Conservation (phyloP, 2,329 filamentous ascomycete genomes). For the Arthrobotrys sphaeroides region DNA sequence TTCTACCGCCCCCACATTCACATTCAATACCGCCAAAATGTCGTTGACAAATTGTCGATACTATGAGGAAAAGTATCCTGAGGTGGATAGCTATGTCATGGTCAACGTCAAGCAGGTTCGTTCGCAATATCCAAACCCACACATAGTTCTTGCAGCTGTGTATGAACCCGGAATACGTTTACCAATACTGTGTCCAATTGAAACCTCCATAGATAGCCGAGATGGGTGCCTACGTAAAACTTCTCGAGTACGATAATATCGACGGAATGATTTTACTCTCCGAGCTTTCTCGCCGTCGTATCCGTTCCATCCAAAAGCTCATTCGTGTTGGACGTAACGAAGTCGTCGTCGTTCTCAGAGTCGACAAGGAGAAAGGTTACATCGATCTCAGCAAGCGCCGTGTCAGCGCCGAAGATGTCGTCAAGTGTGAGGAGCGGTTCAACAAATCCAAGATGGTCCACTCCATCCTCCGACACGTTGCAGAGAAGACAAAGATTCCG, state of each 20-base stretch:
- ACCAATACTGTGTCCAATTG: neutral
- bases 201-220: slow-evolving; percentile 84
- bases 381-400: slow-evolving; percentile 99
- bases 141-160: neutral
- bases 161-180: neutral
- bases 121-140: slow-evolving; percentile 23
- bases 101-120: slow-evolving; percentile 97
- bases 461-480: slow-evolving; percentile 98
- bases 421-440: slow-evolving; percentile 98
- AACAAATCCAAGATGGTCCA: slow-evolving; percentile 99
- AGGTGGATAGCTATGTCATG: slow-evolving; percentile 99
- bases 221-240: slow-evolving; percentile 99
- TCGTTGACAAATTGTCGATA: slow-evolving; percentile 96
- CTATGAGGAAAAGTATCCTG: slow-evolving; percentile 96
- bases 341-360: slow-evolving; percentile 96
- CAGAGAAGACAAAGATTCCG: slow-evolving; percentile 93
- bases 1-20: slow-evolving; percentile 13
- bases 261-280: slow-evolving; percentile 99
- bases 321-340: slow-evolving; percentile 98
- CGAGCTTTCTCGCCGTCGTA: slow-evolving; percentile 96
- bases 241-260: slow-evolving; percentile 99
- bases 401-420: slow-evolving; percentile 95
- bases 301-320: slow-evolving; percentile 97
- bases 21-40: slow-evolving; percentile 65
- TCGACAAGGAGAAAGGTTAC: slow-evolving; percentile 99